phyloP scores from a whole-genome alignment of 352 stramenopile species.

The Pythium phragmiticola region DNA sequence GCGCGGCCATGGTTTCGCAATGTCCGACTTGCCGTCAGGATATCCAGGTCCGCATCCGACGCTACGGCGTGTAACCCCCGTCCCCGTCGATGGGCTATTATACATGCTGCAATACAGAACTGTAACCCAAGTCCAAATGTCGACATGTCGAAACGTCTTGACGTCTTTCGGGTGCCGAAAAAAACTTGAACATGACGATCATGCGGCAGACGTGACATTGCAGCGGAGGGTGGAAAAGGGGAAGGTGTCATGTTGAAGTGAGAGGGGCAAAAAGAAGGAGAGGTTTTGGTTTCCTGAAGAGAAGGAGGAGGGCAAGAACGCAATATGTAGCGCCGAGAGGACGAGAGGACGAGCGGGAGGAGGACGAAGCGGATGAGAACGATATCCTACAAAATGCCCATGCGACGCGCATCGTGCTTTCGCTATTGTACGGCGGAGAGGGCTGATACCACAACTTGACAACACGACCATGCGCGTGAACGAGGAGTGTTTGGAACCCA shows the following conservation, averaged over 20 bases:
- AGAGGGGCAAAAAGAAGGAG: background rate
- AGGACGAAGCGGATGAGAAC: background rate
- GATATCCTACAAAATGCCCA: background rate
- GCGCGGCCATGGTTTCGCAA: conserved; percentile 47
- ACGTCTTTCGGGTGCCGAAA: background rate
- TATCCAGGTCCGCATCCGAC: conserved; percentile 77
- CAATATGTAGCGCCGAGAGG: background rate
- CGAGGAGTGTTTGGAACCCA: background rate
- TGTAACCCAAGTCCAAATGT: conserved; percentile 10
- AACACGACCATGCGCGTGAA: background rate
- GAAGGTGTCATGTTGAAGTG: conserved; percentile 15
- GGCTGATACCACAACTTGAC: background rate
- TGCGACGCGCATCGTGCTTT: background rate
- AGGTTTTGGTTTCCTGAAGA: background rate
- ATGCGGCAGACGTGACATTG: conserved; percentile 6
- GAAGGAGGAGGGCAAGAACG: background rate
- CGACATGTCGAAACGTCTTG: conserved; percentile 7
- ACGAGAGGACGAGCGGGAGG: background rate
- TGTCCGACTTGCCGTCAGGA: conserved; percentile 72
- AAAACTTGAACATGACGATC: conserved; percentile 15
- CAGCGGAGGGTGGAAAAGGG: background rate
- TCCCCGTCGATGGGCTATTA: background rate
- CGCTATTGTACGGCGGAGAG: background rate
- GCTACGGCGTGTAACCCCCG: conserved; percentile 40
- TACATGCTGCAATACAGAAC: background rate